Evolutionary conservation across 352 stramenopile genomes (phyloP).

Genomic region (Pseudoperonospora humuli): DNA sequence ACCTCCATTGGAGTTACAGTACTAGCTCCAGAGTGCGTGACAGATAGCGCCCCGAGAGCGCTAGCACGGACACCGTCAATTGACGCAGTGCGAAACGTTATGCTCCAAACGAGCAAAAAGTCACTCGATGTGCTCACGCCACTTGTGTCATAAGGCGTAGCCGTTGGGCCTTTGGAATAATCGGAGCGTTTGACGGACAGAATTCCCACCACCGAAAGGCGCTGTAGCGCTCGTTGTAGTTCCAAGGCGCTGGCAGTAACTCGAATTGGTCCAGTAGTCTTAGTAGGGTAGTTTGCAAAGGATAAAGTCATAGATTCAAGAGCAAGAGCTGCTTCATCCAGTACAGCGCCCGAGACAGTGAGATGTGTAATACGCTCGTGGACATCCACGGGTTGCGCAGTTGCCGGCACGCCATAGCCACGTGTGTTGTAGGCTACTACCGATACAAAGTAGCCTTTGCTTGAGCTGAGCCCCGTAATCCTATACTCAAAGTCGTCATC

Average conservation of each 20-base stretch:
- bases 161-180: constrained; percentile 38
- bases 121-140: constrained; percentile 27
- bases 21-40: constrained; percentile 17
- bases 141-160: constrained; percentile 40
- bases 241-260: constrained; percentile 43
- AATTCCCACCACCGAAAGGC: constrained; percentile 38
- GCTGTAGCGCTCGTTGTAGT: constrained; percentile 47
- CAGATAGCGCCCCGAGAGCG: constrained; percentile 32
- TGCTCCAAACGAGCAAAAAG: constrained; percentile 62
- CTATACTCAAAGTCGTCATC: constrained; percentile 16
- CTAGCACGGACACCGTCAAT: constrained; percentile 42
- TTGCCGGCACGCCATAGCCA: constrained; percentile 51
- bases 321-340: constrained; percentile 25
- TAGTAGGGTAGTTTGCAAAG: constrained; percentile 43
- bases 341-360: constrained; percentile 20
- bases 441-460: constrained; percentile 65
- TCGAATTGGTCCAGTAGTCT: constrained; percentile 30
- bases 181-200: constrained; percentile 54
- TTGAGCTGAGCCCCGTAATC: constrained; percentile 38
- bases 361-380: constrained; percentile 51
- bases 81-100: constrained; percentile 60
- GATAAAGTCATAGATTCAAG: constrained; percentile 46
- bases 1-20: constrained; percentile 33
- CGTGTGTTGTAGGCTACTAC: constrained; percentile 77
- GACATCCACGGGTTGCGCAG: constrained; percentile 34